These are phyloP conservation scores for Neodidymelliopsis sp. DNA, from an alignment of 2,329 filamentous ascomycete species.

Conservation along the genomic window DNA sequence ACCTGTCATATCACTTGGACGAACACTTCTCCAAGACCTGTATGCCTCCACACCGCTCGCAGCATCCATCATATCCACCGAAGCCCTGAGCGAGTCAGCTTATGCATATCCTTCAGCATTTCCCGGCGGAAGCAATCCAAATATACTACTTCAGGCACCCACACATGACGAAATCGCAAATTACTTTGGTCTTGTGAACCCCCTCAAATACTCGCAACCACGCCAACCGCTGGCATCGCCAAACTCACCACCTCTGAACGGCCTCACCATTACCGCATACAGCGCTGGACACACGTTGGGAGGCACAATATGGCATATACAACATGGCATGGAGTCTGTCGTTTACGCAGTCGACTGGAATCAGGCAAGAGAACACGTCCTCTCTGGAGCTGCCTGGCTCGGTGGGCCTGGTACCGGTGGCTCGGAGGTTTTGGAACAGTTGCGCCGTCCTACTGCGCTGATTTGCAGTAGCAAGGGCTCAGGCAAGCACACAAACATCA, in stretches of 20 bases:
- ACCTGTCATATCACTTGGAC: conserved; percentile 90
- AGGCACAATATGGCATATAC: conserved; percentile 98
- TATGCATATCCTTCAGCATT: conserved; percentile 59
- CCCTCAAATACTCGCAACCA: conserved; percentile 95
- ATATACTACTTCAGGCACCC: conserved; percentile 72
- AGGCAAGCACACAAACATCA: conserved; percentile 73
- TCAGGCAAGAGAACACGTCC: conserved; percentile 93
- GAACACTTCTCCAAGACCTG: conserved; percentile 88
- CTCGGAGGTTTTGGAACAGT: conserved; percentile 89
- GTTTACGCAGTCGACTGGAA: conserved; percentile 99
- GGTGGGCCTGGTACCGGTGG: conserved; percentile 81
- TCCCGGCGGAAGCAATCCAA: conserved; percentile 54
- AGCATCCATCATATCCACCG: conserved; percentile 78
- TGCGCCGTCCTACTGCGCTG: conserved; percentile 91
- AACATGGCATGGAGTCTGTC: conserved; percentile 94
- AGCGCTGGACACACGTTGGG: conserved; percentile 95
- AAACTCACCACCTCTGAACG: conserved; percentile 87
- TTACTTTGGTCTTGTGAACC: conserved; percentile 90
- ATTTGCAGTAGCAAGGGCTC: conserved; percentile 89
- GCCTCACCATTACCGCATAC: conserved; percentile 93
- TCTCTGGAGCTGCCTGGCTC: conserved; percentile 92
- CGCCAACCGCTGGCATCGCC: conserved; percentile 88
- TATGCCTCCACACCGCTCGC: conserved; percentile 91
- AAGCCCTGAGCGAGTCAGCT: conserved; percentile 73
- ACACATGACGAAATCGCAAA: conserved; percentile 87